Evolutionary conservation across 257 asterid genomes (phyloP).

Genomic region (Penstemon barbatus): DNA sequence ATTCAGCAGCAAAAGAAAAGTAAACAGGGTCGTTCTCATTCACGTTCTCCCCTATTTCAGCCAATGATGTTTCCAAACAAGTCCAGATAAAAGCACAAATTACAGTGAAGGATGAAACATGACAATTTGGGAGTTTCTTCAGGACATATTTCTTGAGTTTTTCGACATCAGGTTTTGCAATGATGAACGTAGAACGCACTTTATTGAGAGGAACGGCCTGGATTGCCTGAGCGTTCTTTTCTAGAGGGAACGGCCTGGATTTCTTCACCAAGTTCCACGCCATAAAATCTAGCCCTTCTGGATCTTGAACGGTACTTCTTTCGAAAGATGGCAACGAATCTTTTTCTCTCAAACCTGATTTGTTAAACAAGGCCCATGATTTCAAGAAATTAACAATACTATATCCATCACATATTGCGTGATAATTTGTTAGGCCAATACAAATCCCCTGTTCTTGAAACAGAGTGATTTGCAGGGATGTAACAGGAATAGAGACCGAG

Average conservation of each 20-base stretch:
- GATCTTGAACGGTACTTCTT: not conserved
- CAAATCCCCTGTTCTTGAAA: slow-evolving; percentile 6
- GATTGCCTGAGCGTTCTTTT: too few relatives aligned
- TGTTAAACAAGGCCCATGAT: not conserved
- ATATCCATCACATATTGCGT: not conserved
- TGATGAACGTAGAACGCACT: not conserved
- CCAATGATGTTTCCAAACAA: not conserved
- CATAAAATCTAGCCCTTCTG: slow-evolving; percentile 1
- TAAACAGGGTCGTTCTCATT: not conserved
- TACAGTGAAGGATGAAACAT: slow-evolving; percentile 11
- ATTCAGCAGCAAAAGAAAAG: slow-evolving; percentile 1
- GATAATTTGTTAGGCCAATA: slow-evolving; percentile 1
- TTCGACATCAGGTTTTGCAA: not conserved
- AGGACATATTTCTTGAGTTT: slow-evolving; percentile 4
- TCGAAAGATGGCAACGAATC: not conserved
- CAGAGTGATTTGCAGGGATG: slow-evolving; percentile 2
- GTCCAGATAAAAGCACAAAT: slow-evolving; percentile 15
- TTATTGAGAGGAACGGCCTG: not conserved
- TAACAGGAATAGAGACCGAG: not conserved
- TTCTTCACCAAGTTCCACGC: slow-evolving; percentile 2
- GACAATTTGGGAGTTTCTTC: not conserved
- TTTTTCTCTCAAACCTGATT: not conserved
- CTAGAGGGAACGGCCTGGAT: not conserved
- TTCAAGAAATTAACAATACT: not conserved
- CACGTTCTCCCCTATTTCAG: not conserved